Evolutionary conservation across 2,329 filamentous ascomycete genomes (phyloP).

Genomic region (Neofusicoccum parvum): DNA sequence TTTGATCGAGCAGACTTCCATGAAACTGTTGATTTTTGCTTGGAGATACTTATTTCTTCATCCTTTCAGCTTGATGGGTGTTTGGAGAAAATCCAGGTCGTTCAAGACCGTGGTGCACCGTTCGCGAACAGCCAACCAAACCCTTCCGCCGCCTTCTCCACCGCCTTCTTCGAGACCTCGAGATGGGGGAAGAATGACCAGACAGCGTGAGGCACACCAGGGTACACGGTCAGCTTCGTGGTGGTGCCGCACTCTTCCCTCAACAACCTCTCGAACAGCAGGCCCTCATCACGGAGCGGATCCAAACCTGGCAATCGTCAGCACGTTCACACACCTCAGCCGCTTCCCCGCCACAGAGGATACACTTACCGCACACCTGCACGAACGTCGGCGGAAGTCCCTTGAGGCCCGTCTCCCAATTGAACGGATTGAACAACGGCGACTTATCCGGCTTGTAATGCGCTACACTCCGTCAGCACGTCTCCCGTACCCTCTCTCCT

Average conservation of each 20-base stretch:
- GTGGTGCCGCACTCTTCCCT: conserved; percentile 46
- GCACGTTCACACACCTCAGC: not conserved
- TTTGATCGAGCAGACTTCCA: too few species aligned
- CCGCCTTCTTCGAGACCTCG: conserved; percentile 29
- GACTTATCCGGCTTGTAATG: conserved; percentile 36
- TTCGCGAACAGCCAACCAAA: conserved; percentile 38
- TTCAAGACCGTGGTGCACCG: too few species aligned
- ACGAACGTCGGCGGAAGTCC: conserved; percentile 51
- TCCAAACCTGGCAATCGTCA: conserved; percentile 38
- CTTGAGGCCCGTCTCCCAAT: conserved; percentile 28
- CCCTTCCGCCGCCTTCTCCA: conserved; percentile 35
- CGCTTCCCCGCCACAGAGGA: not conserved
- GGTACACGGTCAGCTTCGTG: conserved; percentile 49
- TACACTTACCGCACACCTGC: conserved; percentile 48
- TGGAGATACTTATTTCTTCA: too few species aligned
- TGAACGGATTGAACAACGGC: conserved; percentile 29
- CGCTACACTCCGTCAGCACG: conserved; percentile 19
- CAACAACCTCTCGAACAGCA: conserved; percentile 56
- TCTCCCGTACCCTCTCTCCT: not conserved
- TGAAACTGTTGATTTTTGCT: too few species aligned
- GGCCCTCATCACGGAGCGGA: conserved; percentile 53
- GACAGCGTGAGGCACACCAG: conserved; percentile 48
- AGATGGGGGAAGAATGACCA: conserved; percentile 35
- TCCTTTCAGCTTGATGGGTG: too few species aligned
- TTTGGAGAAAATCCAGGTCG: too few species aligned